Evolutionary conservation across 345 rosid genomes (phyloP).

Genomic region (Syzygium aqueum): DNA sequence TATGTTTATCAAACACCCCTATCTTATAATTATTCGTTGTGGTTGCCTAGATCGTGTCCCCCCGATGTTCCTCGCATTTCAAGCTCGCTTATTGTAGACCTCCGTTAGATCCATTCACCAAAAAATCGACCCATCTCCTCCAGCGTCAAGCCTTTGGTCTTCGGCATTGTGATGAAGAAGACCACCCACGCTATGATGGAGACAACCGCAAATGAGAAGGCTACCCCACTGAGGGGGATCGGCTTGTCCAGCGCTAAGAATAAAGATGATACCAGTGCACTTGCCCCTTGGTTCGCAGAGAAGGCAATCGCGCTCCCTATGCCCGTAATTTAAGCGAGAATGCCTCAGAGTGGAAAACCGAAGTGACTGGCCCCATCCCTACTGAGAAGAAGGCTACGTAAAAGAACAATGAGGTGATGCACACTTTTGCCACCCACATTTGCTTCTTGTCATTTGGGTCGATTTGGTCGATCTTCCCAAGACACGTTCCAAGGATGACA

Average conservation of each 20-base stretch:
- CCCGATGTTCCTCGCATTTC: no score
- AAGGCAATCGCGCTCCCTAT: no score
- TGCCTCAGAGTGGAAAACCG: no score
- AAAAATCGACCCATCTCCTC: conserved; percentile 67
- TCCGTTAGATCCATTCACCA: conserved; percentile 4
- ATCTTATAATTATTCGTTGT: no score
- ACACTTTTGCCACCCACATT: conserved; percentile 37
- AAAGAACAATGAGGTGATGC: conserved; percentile 40
- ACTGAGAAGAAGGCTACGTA: conserved; percentile 60
- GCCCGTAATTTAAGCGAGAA: no score
- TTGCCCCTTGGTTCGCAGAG: not conserved
- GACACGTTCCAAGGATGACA: conserved; percentile 22
- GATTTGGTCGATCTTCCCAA: conserved; percentile 39
- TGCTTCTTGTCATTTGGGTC: conserved; percentile 8
- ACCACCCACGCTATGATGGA: conserved; percentile 44
- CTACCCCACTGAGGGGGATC: conserved; percentile 61
- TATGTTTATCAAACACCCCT: no score
- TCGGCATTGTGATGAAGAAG: conserved; percentile 45
- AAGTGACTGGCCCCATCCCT: not conserved
- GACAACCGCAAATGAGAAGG: conserved; percentile 45
- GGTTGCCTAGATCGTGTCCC: no score
- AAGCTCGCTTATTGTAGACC: no score
- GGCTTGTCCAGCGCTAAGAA: conserved; percentile 27
- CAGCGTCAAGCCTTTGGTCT: conserved; percentile 60
- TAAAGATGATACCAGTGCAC: conserved; percentile 49